Percentiles rank a stretch among this genome's conserved stretches.
These are phyloP conservation scores for Sugiyamaella pinicola DNA, from an alignment of 1,139 yeast genomes.

Conservation along the genomic window DNA sequence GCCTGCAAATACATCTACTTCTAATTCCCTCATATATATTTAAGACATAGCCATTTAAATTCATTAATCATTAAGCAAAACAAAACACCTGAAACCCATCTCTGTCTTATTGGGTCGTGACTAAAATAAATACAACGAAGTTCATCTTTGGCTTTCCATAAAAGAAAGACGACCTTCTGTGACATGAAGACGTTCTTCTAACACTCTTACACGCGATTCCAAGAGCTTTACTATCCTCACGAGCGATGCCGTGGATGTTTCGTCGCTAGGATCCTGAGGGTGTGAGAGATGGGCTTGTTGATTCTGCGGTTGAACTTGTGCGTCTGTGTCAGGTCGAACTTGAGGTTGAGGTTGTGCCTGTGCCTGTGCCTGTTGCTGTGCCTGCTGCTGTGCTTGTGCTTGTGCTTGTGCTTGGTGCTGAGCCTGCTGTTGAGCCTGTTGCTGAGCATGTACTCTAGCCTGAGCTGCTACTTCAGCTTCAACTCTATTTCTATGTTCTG, in stretches of 20 bases:
- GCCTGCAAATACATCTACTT: too few species aligned
- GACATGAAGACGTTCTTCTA: constrained; percentile 40
- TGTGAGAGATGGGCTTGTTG: constrained; percentile 7
- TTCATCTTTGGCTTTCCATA: constrained; percentile 29
- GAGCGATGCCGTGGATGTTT: constrained; percentile 18
- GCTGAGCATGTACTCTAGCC: background rate
- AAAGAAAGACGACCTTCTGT: constrained; percentile 38
- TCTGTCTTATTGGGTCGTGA: background rate
- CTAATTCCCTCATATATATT: too few species aligned
- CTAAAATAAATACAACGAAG: constrained; percentile 1
- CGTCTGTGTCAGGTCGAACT: background rate
- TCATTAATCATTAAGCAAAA: background rate
- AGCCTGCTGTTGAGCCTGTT: background rate
- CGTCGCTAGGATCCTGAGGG: constrained; percentile 5
- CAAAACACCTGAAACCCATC: background rate
- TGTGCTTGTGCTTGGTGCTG: background rate
- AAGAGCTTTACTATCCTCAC: constrained; percentile 33
- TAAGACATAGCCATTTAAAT: too few species aligned
- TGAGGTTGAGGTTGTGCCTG: background rate
- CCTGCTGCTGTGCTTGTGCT: background rate
- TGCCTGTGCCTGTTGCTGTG: constrained; percentile 1
- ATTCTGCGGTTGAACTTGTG: background rate
- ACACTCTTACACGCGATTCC: constrained; percentile 37
- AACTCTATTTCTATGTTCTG: background rate
- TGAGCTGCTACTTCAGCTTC: background rate